A percentile compares a stretch with the other conserved stretches of the same genome.
Evolutionary conservation across 2,329 filamentous ascomycete genomes (phyloP).

Genomic region (Trichoderma afroharzianum): DNA sequence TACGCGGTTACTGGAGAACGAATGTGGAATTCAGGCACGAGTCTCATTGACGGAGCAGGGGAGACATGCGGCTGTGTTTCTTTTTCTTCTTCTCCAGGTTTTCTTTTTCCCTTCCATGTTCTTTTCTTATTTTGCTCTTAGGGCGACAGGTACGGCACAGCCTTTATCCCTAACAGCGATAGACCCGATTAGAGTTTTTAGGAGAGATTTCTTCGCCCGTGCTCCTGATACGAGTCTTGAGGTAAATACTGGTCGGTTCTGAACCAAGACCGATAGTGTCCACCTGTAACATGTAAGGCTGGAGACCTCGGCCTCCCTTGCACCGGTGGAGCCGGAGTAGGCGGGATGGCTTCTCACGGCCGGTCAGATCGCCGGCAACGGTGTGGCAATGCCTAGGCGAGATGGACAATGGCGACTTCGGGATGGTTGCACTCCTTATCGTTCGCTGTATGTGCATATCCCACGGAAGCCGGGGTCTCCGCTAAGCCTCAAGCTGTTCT

Average conservation of each 20-base stretch:
- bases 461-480: neutral
- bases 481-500: neutral
- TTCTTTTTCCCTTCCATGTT: neutral
- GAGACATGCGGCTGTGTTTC: neutral
- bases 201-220: neutral
- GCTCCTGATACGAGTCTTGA: neutral
- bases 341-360: slow-evolving; percentile 15
- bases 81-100: neutral
- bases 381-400: slow-evolving; percentile 1
- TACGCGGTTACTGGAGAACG: neutral
- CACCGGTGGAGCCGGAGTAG: slow-evolving; percentile 15
- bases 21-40: slow-evolving; percentile 10
- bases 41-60: neutral
- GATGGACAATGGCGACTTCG: neutral
- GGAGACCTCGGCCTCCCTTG: slow-evolving; percentile 12
- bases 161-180: neutral
- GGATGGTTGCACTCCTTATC: neutral
- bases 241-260: neutral
- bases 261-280: slow-evolving; percentile 2
- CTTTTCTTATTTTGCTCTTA: neutral
- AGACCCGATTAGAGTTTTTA: neutral
- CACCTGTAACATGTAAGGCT: neutral
- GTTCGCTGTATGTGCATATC: neutral
- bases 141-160: neutral
- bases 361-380: slow-evolving; percentile 14